Evolutionary conservation across 2,329 filamentous ascomycete genomes (phyloP).

Genomic region (Fusarium zealandicum): DNA sequence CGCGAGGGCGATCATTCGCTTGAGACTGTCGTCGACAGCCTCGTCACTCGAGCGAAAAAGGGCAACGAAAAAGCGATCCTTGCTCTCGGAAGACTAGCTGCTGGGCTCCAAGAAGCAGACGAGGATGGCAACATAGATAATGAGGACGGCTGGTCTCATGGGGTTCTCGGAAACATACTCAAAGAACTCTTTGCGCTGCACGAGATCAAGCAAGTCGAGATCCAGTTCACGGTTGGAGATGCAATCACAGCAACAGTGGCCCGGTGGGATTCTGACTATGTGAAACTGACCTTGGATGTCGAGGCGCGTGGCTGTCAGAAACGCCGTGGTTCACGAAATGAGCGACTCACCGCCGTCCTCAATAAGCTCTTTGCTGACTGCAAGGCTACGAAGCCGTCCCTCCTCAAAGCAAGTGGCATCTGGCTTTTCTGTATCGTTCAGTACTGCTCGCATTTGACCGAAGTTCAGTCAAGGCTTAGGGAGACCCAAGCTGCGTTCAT

Average conservation of each 20-base stretch:
- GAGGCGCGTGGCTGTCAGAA: constrained; percentile 55
- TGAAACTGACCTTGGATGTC: constrained; percentile 79
- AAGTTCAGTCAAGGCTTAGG: constrained; percentile 76
- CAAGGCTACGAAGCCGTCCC: constrained; percentile 83
- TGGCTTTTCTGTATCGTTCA: constrained; percentile 94
- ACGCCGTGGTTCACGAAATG: constrained; percentile 49
- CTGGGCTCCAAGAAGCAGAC: constrained; percentile 59
- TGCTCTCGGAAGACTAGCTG: constrained; percentile 79
- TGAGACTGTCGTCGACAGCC: constrained; percentile 63
- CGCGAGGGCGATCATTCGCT: constrained; percentile 42
- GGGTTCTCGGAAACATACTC: constrained; percentile 63
- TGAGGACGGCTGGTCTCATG: constrained; percentile 46
- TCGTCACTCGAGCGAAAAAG: constrained; percentile 75
- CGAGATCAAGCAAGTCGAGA: constrained; percentile 83
- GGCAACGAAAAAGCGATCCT: constrained; percentile 83
- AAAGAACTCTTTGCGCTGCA: constrained; percentile 77
- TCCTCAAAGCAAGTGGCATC: constrained; percentile 91
- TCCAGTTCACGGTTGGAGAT: constrained; percentile 91
- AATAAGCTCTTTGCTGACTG: constrained; percentile 80
- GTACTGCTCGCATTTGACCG: constrained; percentile 80
- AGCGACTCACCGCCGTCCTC: constrained; percentile 62
- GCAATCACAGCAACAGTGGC: constrained; percentile 79
- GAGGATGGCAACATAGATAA: constrained; percentile 9
- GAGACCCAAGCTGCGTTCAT: constrained; percentile 89
- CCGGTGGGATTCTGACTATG: constrained; percentile 83